Base-by-base conservation (phyloP, 1,284 basidiomycete genomes). In the Neolentinus lepideus region DNA sequence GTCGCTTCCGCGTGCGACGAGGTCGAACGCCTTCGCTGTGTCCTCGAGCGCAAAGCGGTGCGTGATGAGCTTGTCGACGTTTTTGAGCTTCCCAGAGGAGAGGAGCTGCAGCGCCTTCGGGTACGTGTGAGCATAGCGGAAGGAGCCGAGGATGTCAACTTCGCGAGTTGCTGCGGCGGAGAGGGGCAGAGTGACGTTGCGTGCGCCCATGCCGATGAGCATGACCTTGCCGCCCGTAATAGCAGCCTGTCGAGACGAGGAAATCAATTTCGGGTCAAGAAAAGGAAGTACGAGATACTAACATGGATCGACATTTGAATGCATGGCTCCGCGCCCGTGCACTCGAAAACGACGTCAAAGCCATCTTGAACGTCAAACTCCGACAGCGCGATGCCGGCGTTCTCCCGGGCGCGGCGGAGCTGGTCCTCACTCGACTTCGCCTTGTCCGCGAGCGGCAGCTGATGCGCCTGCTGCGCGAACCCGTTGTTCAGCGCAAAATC, bases 161-260 rank as follows among this genome's bases (percentile, higher is more conserved):
- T 98, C 95, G 54, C 95, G 85, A 51, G 88, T 73, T 12, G 92
- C 85, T 14, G 93, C 91, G 21, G 82, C 80, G 27, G 88, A 88
- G 56, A 94, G 78, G n/a, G 95, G 94, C 52, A 96, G 77, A 58
- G 80, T 78, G 57, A 90, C 83, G 65, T 88, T 90, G 59, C 86
- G 83, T 21, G 90, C 85, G 61, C 95, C 95, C 95, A 98, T 98
- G 29, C 95, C 95, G 63, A 98, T 85, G 64, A 94, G 89, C 76
- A 94, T 87, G 55, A 96, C 89, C 68, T 90, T 91, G 46, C 92
- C 91, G 54, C 94, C 94, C 3, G 90, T 77, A 54, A 80, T 75
- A 27, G 93, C 91, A 63, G 88, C 82, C 89, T 92, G 67, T n/a
- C 47, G 56, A 36, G 57, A 51, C 56, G 57, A 33, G 56, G 38